Evolutionary conservation across 2,329 filamentous ascomycete species (phyloP).

Genomic region (Scedosporium aurantiacum): DNA sequence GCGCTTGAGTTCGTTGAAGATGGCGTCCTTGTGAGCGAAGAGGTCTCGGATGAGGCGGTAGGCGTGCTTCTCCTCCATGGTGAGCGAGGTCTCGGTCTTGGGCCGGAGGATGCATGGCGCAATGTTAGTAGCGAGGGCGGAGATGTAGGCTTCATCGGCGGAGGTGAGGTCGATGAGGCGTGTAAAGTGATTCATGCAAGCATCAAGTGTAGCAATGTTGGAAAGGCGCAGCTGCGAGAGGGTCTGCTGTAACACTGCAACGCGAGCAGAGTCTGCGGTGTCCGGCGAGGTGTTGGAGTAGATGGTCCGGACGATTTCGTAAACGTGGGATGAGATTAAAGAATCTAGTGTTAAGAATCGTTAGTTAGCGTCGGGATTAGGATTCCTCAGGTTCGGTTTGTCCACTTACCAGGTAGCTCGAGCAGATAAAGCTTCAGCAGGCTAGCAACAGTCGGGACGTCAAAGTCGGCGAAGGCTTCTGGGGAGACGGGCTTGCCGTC

Average conservation of each 20-base stretch:
- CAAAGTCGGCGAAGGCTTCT: slow-evolving; percentile 74
- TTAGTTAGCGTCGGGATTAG: neutral
- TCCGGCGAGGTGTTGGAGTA: slow-evolving; percentile 76
- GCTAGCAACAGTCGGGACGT: slow-evolving; percentile 88
- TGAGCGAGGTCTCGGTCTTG: slow-evolving; percentile 76
- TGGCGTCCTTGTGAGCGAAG: slow-evolving; percentile 85
- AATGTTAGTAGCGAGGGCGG: slow-evolving; percentile 60
- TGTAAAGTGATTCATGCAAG: slow-evolving; percentile 96
- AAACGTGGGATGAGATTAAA: slow-evolving; percentile 95
- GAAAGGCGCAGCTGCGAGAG: slow-evolving; percentile 88
- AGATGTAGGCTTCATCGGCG: slow-evolving; percentile 77
- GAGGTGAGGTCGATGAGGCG: slow-evolving; percentile 93
- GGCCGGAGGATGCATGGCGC: slow-evolving; percentile 84
- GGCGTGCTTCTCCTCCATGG: slow-evolving; percentile 89
- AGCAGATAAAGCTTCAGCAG: slow-evolving; percentile 89
- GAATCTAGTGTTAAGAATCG: slow-evolving; percentile 54
- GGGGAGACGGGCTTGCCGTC: slow-evolving; percentile 70
- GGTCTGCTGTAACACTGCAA: slow-evolving; percentile 89
- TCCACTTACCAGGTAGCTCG: slow-evolving; percentile 74
- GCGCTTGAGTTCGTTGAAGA: slow-evolving; percentile 93
- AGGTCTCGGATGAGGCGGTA: slow-evolving; percentile 86
- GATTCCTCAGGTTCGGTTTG: neutral
- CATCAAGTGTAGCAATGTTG: slow-evolving; percentile 97
- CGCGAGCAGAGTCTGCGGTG: slow-evolving; percentile 62
- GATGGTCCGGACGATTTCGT: slow-evolving; percentile 96